A percentile compares a stretch with the other conserved stretches of the same genome.
phyloP scores from a whole-genome alignment of 768 basidiomycete species.

The Rhizopogon sp. region DNA sequence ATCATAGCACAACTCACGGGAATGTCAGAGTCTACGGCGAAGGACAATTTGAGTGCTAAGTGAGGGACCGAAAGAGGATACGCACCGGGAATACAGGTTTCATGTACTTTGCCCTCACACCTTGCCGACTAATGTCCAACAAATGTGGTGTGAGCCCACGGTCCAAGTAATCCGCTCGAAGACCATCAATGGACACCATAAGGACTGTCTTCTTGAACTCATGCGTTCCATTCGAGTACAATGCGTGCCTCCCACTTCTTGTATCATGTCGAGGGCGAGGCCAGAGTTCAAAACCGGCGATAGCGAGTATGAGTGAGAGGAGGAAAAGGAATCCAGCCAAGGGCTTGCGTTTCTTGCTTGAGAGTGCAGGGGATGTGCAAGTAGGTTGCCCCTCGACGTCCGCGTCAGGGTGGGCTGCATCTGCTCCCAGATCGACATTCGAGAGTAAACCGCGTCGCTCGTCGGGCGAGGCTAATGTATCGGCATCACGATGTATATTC shows the following conservation, averaged over 20 bases:
- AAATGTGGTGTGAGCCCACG: slow-evolving; percentile 82
- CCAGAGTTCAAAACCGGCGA: slow-evolving; percentile 4
- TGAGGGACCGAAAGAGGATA: slow-evolving; percentile 1
- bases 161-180: slow-evolving; percentile 84
- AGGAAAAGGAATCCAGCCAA: slow-evolving; percentile 10
- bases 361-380: background rate
- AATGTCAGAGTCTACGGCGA: slow-evolving; percentile 73
- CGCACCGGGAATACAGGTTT: slow-evolving; percentile 82
- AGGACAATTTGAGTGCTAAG: slow-evolving; percentile 4
- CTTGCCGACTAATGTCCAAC: slow-evolving; percentile 73
- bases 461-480: slow-evolving; percentile 5
- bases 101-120: slow-evolving; percentile 85
- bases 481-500: background rate
- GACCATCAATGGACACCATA: slow-evolving; percentile 83
- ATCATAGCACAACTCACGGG: slow-evolving; percentile 51
- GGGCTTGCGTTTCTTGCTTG: slow-evolving; percentile 6
- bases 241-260: slow-evolving; percentile 15
- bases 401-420: background rate
- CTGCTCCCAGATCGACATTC: slow-evolving; percentile 7
- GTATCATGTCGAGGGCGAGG: background rate
- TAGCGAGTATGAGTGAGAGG: slow-evolving; percentile 10
- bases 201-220: slow-evolving; percentile 76
- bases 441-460: slow-evolving; percentile 19
- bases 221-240: slow-evolving; percentile 79
- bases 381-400: background rate